Evolutionary conservation across 2,329 filamentous ascomycete genomes (phyloP).

Genomic region (Arachnomyces sp.): DNA sequence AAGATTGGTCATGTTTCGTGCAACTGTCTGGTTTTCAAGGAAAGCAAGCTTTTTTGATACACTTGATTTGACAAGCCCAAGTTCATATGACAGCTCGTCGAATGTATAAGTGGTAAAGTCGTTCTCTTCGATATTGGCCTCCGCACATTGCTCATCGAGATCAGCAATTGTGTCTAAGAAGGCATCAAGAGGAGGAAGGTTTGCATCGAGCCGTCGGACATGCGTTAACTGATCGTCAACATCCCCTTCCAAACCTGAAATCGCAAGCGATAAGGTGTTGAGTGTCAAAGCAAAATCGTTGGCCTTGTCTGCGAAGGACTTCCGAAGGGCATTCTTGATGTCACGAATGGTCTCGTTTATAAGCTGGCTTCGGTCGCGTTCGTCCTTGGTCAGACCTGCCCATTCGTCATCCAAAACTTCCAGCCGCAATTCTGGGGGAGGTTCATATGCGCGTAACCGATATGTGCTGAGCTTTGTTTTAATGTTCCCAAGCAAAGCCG

Average conservation of each 20-base stretch:
- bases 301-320: slow-evolving; percentile 92
- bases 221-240: slow-evolving; percentile 90
- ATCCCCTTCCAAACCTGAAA: slow-evolving; percentile 94
- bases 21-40: slow-evolving; percentile 96
- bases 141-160: slow-evolving; percentile 79
- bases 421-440: slow-evolving; percentile 71
- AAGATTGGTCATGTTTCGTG: slow-evolving; percentile 95
- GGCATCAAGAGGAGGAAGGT: slow-evolving; percentile 77
- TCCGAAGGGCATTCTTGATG: slow-evolving; percentile 91
- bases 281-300: slow-evolving; percentile 95
- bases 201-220: slow-evolving; percentile 75
- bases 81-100: slow-evolving; percentile 89
- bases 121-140: slow-evolving; percentile 98
- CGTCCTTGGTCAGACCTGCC: slow-evolving; percentile 67
- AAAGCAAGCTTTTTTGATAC: slow-evolving; percentile 96
- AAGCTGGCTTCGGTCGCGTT: slow-evolving; percentile 80
- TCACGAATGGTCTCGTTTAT: slow-evolving; percentile 99
- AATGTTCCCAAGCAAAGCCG: slow-evolving; percentile 90
- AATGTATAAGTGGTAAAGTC: slow-evolving; percentile 99
- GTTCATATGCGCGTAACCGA: slow-evolving; percentile 80
- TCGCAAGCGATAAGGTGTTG: slow-evolving; percentile 87
- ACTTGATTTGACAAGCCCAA: slow-evolving; percentile 80
- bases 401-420: slow-evolving; percentile 78
- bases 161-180: slow-evolving; percentile 82
- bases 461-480: slow-evolving; percentile 98